A percentile compares a stretch with the other conserved stretches of the same genome.
These are phyloP conservation scores for Nothophaeocryptopus gaeumannii DNA, from an alignment of 2,329 filamentous ascomycete species.

Conservation along the genomic window DNA sequence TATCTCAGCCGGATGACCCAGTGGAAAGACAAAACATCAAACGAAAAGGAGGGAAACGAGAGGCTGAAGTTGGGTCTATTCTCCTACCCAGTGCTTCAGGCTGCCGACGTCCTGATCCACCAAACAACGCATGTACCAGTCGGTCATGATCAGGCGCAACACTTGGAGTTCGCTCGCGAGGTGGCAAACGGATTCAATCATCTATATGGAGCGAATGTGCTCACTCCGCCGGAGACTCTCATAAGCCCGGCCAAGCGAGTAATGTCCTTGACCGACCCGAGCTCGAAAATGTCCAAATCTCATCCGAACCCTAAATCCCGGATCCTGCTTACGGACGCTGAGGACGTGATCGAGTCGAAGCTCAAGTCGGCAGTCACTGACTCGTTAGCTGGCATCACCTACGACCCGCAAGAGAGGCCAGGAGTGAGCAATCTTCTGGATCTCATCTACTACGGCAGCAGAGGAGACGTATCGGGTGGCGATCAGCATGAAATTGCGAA, in stretches of 20 bases:
- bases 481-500: conserved; percentile 46
- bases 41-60: conserved; percentile 42
- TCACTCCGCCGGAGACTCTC: conserved; percentile 67
- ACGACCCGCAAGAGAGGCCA: conserved; percentile 67
- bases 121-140: conserved; percentile 91
- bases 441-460: conserved; percentile 62
- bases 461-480: not conserved
- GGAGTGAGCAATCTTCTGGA: conserved; percentile 86
- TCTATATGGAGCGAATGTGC: conserved; percentile 56
- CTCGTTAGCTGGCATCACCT: conserved; percentile 63
- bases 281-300: conserved; percentile 93
- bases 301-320: conserved; percentile 67
- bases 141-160: conserved; percentile 91
- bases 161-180: conserved; percentile 88
- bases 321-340: conserved; percentile 75
- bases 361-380: conserved; percentile 76
- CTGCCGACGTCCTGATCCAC: conserved; percentile 89
- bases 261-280: conserved; percentile 81
- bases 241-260: conserved; percentile 79
- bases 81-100: conserved; percentile 92
- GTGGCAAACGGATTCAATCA: conserved; percentile 86
- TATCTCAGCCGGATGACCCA: conserved; percentile 99
- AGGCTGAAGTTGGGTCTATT: conserved; percentile 83
- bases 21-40: conserved; percentile 70
- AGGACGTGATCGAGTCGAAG: conserved; percentile 64